These are phyloP conservation scores for Verticillium zaregamsianum DNA, from an alignment of 2,329 filamentous ascomycete species.

Conservation along the genomic window DNA sequence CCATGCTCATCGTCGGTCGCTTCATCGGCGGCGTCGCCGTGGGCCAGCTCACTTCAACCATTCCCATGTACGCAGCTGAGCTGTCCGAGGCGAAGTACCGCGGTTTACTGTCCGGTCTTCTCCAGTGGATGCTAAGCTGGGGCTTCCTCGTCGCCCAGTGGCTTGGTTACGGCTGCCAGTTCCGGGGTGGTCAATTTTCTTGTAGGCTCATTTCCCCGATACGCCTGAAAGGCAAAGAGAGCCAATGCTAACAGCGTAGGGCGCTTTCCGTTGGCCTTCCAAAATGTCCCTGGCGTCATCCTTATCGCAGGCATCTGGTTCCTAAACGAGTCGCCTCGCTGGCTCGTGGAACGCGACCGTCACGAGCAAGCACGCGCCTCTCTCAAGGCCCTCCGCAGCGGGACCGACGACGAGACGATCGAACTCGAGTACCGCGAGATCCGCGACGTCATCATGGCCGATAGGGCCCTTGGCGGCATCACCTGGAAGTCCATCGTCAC, in stretches of 20 bases:
- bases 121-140: conserved; percentile 40
- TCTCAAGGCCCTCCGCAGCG: conserved; percentile 26
- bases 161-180: conserved; percentile 26
- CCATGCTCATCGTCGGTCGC: conserved; percentile 44
- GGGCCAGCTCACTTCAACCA: conserved; percentile 40
- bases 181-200: conserved; percentile 19
- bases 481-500: conserved; percentile 38
- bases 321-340: conserved; percentile 19
- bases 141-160: conserved; percentile 35
- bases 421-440: conserved; percentile 37
- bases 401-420: conserved; percentile 25
- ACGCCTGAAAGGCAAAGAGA: background rate
- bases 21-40: conserved; percentile 45
- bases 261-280: conserved; percentile 26
- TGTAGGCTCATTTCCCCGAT: conserved; percentile 13
- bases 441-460: conserved; percentile 28
- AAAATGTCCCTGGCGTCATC: conserved; percentile 20
- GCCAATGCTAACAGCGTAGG: conserved; percentile 12
- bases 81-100: conserved; percentile 31
- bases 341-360: conserved; percentile 30
- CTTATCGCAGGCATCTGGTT: conserved; percentile 18
- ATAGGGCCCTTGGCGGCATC: conserved; percentile 26
- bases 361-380: conserved; percentile 26
- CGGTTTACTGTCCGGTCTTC: conserved; percentile 32
- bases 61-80: conserved; percentile 42